These are phyloP conservation scores for Skeletonema menzelii DNA, from an alignment of 108 stramenopile species.

Conservation along the genomic window DNA sequence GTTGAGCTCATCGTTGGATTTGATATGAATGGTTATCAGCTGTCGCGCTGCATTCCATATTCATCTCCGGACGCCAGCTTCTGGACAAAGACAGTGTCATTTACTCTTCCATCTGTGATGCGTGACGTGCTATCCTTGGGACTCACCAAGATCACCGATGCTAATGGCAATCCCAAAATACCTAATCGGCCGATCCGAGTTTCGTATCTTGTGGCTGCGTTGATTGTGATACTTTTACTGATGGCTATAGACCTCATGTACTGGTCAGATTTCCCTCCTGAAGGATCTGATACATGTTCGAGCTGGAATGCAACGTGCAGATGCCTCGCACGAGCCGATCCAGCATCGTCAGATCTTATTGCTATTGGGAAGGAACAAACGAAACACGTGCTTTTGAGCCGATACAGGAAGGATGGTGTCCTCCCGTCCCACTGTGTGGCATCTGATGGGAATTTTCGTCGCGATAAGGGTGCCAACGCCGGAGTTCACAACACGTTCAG, in stretches of 20 bases:
- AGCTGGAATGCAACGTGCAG: slow-evolving; percentile 64
- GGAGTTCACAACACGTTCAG: slow-evolving; percentile 1
- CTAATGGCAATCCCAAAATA: slow-evolving; percentile 8
- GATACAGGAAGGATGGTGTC: slow-evolving; percentile 56
- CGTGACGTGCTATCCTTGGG: slow-evolving; percentile 22
- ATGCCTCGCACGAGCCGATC: slow-evolving; percentile 77
- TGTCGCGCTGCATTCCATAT: slow-evolving; percentile 37
- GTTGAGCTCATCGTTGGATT: slow-evolving; percentile 57
- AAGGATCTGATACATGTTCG: slow-evolving; percentile 5
- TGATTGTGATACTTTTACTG: slow-evolving; percentile 19
- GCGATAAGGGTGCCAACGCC: slow-evolving; percentile 34
- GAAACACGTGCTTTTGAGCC: slow-evolving; percentile 62
- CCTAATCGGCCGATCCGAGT: slow-evolving; percentile 15
- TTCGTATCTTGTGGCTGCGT: slow-evolving; percentile 19
- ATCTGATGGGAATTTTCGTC: slow-evolving; percentile 51
- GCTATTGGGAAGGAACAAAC: slow-evolving; percentile 75
- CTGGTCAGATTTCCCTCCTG: slow-evolving; percentile 18
- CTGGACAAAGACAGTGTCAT: slow-evolving; percentile 16
- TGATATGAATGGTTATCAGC: slow-evolving; percentile 38
- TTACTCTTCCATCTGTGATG: slow-evolving; percentile 16
- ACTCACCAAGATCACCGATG: slow-evolving; percentile 13
- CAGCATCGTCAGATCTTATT: slow-evolving; percentile 68
- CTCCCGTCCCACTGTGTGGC: slow-evolving; percentile 57
- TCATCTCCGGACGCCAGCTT: slow-evolving; percentile 11
- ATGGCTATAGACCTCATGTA: slow-evolving; percentile 27